Base-by-base conservation (phyloP, 768 basidiomycete genomes). In the Panus rudis region DNA sequence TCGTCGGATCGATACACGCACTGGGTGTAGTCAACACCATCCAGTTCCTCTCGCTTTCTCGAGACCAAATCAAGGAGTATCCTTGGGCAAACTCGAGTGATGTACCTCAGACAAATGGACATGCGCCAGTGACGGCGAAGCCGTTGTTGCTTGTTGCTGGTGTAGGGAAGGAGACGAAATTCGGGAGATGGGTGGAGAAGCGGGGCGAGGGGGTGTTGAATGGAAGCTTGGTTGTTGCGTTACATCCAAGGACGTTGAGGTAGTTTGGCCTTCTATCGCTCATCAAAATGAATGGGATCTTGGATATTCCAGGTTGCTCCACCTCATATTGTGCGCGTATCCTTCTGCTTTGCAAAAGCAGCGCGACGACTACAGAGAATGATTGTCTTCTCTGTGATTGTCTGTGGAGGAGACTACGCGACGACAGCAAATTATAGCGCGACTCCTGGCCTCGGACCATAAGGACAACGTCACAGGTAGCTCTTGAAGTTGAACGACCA, bases 1-100 rank as follows among this genome's bases (percentile, higher is more conserved):
- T 75, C 2, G 55, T 81, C 11, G 81, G 80, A 12, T 76, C 71
- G 4, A 63, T 93, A 16, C 66, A 79, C 1, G 81, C 78, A 0
- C 74, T 70, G 0, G 96, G 96, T 0, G 78, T 94, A 44, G 70
- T 97, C 58, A 99, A 99, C 65, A 90, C 91, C 4, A 69, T 98
- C 3, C 92, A 94, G 59, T 63, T 99, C 40, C 51, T 92, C 16
- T 60, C 78, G 2, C 37, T 27, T 20, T 37, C 49, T 4, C 27
- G 28, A 12, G 23, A 23, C 19, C 16, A 32, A 12, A 4, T 41
- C 24, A 22, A 41, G 20, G 2, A 10, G 5, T 32, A 39, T 14
- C 20, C 10, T 8, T 50, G 49, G 49, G 37, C 41, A 10, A 8
- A 30, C 6, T 41, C 40, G 8, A 10, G 41, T 12, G 17, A 14